A percentile compares a stretch with the other conserved stretches of the same genome.
Conservation (phyloP, 2,329 filamentous ascomycete genomes). For the Aspergillus ruber region DNA sequence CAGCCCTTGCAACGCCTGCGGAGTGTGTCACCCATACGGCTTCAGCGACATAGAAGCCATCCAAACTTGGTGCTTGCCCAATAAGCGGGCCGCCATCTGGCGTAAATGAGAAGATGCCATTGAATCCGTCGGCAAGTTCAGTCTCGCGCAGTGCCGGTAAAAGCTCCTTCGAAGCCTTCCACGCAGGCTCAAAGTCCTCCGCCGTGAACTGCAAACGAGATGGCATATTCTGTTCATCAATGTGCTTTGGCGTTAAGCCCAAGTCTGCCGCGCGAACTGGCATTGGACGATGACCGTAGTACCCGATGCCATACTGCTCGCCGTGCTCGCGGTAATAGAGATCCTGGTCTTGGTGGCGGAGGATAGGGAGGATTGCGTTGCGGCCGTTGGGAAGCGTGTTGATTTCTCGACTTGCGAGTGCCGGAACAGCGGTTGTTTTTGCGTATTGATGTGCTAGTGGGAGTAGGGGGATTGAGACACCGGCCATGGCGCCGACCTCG, state of each 20-base stretch:
- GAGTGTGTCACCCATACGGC: conserved; percentile 64
- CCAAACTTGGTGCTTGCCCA: conserved; percentile 51
- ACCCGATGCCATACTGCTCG: conserved; percentile 57
- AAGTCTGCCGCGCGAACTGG: conserved; percentile 52
- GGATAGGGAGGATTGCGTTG: conserved; percentile 50
- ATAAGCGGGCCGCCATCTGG: conserved; percentile 58
- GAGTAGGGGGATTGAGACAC: conserved; percentile 51
- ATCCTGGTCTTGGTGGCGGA: conserved; percentile 58
- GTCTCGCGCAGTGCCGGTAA: conserved; percentile 48
- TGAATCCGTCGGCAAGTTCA: conserved; percentile 56
- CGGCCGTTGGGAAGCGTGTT: conserved; percentile 41
- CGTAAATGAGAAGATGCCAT: conserved; percentile 61
- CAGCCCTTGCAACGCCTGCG: conserved; percentile 54
- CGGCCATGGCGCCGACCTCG: conserved; percentile 57
- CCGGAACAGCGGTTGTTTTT: conserved; percentile 52
- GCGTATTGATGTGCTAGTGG: conserved; percentile 60
- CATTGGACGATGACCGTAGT: conserved; percentile 58
- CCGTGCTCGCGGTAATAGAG: conserved; percentile 62
- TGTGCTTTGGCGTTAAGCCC: conserved; percentile 47
- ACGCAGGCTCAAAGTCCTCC: conserved; percentile 56
- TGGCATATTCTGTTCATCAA: conserved; percentile 57
- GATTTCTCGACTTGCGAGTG: conserved; percentile 31
- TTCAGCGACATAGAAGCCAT: conserved; percentile 59
- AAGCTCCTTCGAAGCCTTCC: conserved; percentile 51
- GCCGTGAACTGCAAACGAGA: conserved; percentile 55